These are phyloP conservation scores for Polyporus tsugae DNA, from an alignment of 1,284 basidiomycete genomes.

Conservation along the genomic window DNA sequence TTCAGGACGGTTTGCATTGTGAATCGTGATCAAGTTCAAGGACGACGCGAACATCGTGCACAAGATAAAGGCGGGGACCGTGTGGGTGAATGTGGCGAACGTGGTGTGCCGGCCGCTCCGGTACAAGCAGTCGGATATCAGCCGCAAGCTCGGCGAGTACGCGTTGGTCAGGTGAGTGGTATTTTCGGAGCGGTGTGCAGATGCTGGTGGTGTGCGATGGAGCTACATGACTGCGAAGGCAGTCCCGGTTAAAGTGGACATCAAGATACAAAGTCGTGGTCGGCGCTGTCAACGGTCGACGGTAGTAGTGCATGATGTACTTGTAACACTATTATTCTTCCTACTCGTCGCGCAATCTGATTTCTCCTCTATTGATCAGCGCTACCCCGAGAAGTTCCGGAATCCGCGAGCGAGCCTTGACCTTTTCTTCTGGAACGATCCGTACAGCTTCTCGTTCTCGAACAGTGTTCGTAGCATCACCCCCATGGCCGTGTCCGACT, in stretches of 20 bases:
- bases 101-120: slow-evolving; percentile 76
- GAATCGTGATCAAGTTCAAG: slow-evolving; percentile 77
- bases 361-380: neutral
- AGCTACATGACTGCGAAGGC: slow-evolving; percentile 90
- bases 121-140: slow-evolving; percentile 84
- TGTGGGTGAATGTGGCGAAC: slow-evolving; percentile 85
- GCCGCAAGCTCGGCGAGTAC: slow-evolving; percentile 87
- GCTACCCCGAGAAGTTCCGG: no score
- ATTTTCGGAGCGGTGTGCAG: neutral
- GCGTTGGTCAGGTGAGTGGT: slow-evolving; percentile 69
- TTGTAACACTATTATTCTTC: slow-evolving; percentile 3
- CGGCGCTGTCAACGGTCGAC: neutral
- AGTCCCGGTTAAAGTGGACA: slow-evolving; percentile 80
- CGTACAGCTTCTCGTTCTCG: neutral
- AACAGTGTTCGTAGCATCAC: neutral
- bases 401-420: no score
- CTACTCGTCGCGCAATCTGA: slow-evolving; percentile 4
- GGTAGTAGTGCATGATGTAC: neutral
- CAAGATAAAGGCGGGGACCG: slow-evolving; percentile 84
- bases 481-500: neutral
- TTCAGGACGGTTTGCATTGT: slow-evolving; percentile 89
- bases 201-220: slow-evolving; percentile 28
- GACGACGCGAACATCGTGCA: slow-evolving; percentile 74
- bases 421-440: neutral
- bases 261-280: slow-evolving; percentile 14